These are phyloP conservation scores for Butyriboletus appendiculatus DNA, from an alignment of 1,284 basidiomycete genomes.

Conservation along the genomic window DNA sequence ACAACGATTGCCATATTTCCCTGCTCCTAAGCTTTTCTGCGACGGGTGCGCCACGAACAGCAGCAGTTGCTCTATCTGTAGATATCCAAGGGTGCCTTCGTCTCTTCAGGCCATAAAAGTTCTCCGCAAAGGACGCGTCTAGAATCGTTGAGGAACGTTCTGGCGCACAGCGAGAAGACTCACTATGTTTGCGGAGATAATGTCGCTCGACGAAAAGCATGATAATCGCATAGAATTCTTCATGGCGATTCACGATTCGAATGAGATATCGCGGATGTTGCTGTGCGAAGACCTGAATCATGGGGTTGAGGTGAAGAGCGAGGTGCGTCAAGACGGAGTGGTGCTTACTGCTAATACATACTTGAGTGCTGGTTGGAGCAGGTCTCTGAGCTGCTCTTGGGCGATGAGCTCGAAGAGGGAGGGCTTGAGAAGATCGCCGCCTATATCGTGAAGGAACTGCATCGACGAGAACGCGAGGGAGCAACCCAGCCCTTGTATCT, in stretches of 20 bases:
- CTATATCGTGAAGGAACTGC: slow-evolving; percentile 81
- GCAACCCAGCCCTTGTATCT: too few species aligned
- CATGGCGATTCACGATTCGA: slow-evolving; percentile 90
- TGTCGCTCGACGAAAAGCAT: slow-evolving; percentile 91
- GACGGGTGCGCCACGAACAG: slow-evolving; percentile 61
- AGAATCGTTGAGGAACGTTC: slow-evolving; percentile 1
- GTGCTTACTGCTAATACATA: slow-evolving; percentile 86
- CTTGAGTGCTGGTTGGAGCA: slow-evolving; percentile 93
- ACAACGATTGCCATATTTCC: slow-evolving; percentile 74
- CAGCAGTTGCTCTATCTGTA: slow-evolving; percentile 62
- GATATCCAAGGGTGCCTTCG: slow-evolving; percentile 71
- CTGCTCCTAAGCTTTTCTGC: slow-evolving; percentile 62
- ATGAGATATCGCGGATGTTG: slow-evolving; percentile 92
- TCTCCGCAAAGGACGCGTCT: slow-evolving; percentile 91
- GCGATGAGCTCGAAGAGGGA: slow-evolving; percentile 96
- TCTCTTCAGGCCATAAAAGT: slow-evolving; percentile 90
- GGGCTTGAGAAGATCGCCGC: slow-evolving; percentile 75
- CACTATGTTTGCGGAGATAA: slow-evolving; percentile 85
- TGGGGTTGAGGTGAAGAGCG: slow-evolving; percentile 3
- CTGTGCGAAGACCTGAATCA: slow-evolving; percentile 87
- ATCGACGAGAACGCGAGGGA: slow-evolving; percentile 39
- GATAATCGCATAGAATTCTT: slow-evolving; percentile 90
- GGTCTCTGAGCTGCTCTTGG: slow-evolving; percentile 91
- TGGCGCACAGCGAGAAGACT: slow-evolving; percentile 20
- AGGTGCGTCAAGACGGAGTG: neutral